Evolutionary conservation across 306 rosid species (phyloP), one percentile per base, ranked within the genome.

Genomic region (Rubus parviflorus): DNA sequence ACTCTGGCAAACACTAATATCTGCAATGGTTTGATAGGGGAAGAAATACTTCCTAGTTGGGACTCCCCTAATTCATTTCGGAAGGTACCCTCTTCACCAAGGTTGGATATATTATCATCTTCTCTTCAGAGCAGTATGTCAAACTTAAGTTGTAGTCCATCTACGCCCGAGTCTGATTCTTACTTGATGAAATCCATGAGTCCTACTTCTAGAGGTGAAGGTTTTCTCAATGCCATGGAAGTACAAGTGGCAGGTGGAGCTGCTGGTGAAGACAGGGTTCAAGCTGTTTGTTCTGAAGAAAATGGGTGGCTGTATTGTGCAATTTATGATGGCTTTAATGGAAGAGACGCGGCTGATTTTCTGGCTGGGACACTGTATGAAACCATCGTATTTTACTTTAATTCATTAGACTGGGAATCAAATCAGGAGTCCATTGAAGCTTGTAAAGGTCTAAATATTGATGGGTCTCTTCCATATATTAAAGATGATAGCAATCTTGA

Each of bases 191-290:
- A 88, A 77, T 82, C 90, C 57, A 56, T 30, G 75, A 89, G 88
- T 64, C 90, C 88, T 74, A 87, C 95, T 73, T 84, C 91, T 5
- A 86, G 88, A 80, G 79, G 83, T 77, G 96, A 93, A 81, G 83
- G 94, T 69, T 96, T 91, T 79, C 97, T 96, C 76, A 91, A 74
- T 86, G 87, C 85, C 25, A 68, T 72, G 75, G 99, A 96, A 85
- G 82, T 96, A 75, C 99, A 96, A 87, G 97, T 96, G 54, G 99
- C 97, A 5, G 99, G 99, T 85, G 99, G 99, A 80, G 98, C 99
- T 73, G 99, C 99, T 23, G 99, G 99, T 68, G 99, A 96, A 86
- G 99, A 96, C 77, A 88, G 99, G 86, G 99, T 96, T 81, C 99
- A 96, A 79, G 99, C 98, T 4, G 98, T 93, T 68, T 96, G 98